Base-by-base conservation (phyloP, 2,329 filamentous ascomycete species). In the Cordyceps tenuipes region DNA sequence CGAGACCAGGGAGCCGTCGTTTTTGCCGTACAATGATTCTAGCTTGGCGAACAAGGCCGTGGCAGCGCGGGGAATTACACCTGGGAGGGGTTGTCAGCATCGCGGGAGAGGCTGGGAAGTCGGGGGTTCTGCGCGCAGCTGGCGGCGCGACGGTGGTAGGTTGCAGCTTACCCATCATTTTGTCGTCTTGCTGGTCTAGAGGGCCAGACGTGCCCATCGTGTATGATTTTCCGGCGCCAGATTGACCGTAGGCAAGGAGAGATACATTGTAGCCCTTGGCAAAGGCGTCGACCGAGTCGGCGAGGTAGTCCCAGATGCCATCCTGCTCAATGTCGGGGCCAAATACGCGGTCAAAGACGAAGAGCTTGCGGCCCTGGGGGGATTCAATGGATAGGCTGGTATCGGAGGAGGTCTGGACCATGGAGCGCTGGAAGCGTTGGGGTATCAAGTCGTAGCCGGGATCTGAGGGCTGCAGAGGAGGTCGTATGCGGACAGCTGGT, bases 241-340 rank as follows among this genome's bases (percentile, higher is more conserved):
- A 99, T 77, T 99, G 94, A 65, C 94, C 94, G 69, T 99, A 99
- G 52, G 94, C 94, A 67, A 99, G 79, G 54, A 99, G 85, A 3
- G 94, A 99, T 61, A 99, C 94, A 83, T 99, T 99, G 82, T 97
- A 99, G 59, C 94, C 94, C 70, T 97, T 91, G 1, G 94, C 79
- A 67, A 99, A 99, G 2, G 92, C 90, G 67, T 81, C 85, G 66
- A 97, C 89, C 67, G 91, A 95, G 66, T 99, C 94, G 63, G 85
- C 85, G 53, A 99, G 79, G 69, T 99, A 99, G 51, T 96, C 89
- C 90, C 93, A 99, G 51, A 99, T 77, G 51, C 92, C 93, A 65
- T 94, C 89, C 72, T 99, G 94, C 62, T 84, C 82, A 8, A 91
- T 81, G 2, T 94, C 88, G 67, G 92, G 86, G 36, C 86, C 82